A percentile compares a stretch with the other conserved stretches of the same genome.
These are phyloP conservation scores for Heliamphora pulchella DNA, from an alignment of 179 eudicot species.

Conservation along the genomic window DNA sequence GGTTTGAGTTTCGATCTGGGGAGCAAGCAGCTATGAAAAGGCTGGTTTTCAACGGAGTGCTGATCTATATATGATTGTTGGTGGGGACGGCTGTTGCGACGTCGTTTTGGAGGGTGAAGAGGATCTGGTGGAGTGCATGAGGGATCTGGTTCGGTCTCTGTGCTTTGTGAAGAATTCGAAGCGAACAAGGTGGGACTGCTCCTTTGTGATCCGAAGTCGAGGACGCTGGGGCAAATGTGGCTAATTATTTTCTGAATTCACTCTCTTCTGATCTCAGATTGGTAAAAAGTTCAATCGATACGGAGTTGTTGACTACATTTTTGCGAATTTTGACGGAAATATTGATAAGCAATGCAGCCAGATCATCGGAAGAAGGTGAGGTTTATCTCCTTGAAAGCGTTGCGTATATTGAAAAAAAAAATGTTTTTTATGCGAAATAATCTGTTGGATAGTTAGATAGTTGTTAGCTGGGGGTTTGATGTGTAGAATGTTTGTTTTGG, in stretches of 20 bases:
- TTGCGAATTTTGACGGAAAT: not conserved
- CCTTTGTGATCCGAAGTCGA: slow-evolving; percentile 29
- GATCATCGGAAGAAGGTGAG: slow-evolving; percentile 36
- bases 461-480: not conserved
- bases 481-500: not conserved
- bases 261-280: not conserved
- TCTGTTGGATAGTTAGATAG: not conserved
- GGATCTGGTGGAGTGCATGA: slow-evolving; percentile 15
- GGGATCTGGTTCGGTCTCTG: slow-evolving; percentile 15
- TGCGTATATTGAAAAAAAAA: not conserved
- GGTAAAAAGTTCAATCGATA: not conserved
- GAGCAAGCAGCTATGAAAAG: slow-evolving; percentile 11
- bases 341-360: slow-evolving; percentile 28
- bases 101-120: slow-evolving; percentile 6
- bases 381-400: not conserved
- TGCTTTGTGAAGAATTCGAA: slow-evolving; percentile 15
- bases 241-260: slow-evolving; percentile 13
- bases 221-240: slow-evolving; percentile 42
- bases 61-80: slow-evolving; percentile 16
- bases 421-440: not conserved
- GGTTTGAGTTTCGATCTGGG: not conserved
- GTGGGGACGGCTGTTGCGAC: not conserved
- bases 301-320: not conserved
- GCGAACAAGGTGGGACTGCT: slow-evolving; percentile 24
- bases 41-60: not conserved